Conservation (phyloP, 2,329 filamentous ascomycete species). For the Fusarium subglutinans region DNA sequence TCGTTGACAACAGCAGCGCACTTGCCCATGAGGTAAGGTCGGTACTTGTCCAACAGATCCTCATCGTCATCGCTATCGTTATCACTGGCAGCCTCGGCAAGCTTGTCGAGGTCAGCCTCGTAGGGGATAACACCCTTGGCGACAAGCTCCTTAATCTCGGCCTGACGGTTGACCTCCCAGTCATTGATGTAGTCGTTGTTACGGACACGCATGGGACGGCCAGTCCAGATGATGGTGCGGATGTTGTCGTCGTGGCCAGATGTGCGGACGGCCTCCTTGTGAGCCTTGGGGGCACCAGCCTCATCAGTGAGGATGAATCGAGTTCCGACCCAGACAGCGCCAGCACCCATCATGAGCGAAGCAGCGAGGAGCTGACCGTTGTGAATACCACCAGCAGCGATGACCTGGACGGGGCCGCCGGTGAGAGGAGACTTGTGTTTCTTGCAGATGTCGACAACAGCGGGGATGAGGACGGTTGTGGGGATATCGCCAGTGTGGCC, state of each 20-base stretch:
- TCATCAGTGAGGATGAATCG: slow-evolving; percentile 94
- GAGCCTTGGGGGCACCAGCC: slow-evolving; percentile 89
- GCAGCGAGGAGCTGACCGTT: slow-evolving; percentile 92
- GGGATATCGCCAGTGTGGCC: slow-evolving; percentile 96
- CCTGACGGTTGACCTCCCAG: slow-evolving; percentile 92
- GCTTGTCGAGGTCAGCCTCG: slow-evolving; percentile 90
- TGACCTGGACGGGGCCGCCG: slow-evolving; percentile 85
- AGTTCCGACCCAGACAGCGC: slow-evolving; percentile 95
- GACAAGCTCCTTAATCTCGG: slow-evolving; percentile 93
- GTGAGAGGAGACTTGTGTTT: slow-evolving; percentile 88
- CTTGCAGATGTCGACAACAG: slow-evolving; percentile 83
- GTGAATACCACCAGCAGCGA: slow-evolving; percentile 94
- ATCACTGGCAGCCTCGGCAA: slow-evolving; percentile 71
- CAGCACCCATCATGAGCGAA: slow-evolving; percentile 90
- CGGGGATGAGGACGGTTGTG: slow-evolving; percentile 90
- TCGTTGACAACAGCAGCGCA: slow-evolving; percentile 93
- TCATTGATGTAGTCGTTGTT: slow-evolving; percentile 93
- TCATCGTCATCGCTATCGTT: slow-evolving; percentile 78
- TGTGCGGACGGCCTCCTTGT: slow-evolving; percentile 95
- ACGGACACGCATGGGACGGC: slow-evolving; percentile 90
- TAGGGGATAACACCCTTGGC: slow-evolving; percentile 91
- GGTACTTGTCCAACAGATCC: slow-evolving; percentile 89
- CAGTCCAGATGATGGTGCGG: slow-evolving; percentile 98
- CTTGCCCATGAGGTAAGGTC: slow-evolving; percentile 96
- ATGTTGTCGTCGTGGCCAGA: slow-evolving; percentile 95